Evolutionary conservation across 2,329 filamentous ascomycete species (phyloP).

Genomic region (Trichoderma breve): DNA sequence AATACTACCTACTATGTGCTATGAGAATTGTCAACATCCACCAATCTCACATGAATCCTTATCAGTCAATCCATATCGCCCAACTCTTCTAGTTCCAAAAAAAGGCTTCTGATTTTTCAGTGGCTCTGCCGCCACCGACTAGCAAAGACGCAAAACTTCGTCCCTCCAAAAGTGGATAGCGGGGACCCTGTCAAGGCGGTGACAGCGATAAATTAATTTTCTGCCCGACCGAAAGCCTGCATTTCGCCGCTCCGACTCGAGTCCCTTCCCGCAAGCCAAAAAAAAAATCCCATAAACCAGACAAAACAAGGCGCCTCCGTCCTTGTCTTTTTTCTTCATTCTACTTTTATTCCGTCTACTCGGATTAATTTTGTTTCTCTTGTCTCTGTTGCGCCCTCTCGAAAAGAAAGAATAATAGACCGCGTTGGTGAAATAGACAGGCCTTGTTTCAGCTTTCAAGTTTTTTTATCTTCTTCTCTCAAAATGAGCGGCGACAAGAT

Average conservation of each 20-base stretch:
- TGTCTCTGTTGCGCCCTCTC: neutral
- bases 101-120: neutral
- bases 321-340: neutral
- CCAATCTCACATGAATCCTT: neutral
- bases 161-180: constrained; percentile 16
- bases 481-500: constrained; percentile 52
- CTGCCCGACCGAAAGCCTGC: constrained; percentile 31
- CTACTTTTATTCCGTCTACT: neutral
- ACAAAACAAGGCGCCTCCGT: constrained; percentile 4
- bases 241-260: constrained; percentile 5
- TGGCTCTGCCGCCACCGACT: constrained; percentile 2
- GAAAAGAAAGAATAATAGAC: neutral
- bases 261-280: neutral
- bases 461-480: constrained; percentile 10
- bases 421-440: neutral
- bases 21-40: neutral
- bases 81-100: neutral
- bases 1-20: neutral
- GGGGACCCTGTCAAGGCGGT: constrained; percentile 27
- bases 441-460: neutral
- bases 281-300: neutral
- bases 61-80: neutral
- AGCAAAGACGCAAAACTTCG: neutral
- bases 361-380: neutral
- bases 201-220: constrained; percentile 31